A percentile compares a stretch with the other conserved stretches of the same genome.
phyloP scores from a whole-genome alignment of 2,329 filamentous ascomycete genomes.

The Thermomyces lanuginosus region DNA sequence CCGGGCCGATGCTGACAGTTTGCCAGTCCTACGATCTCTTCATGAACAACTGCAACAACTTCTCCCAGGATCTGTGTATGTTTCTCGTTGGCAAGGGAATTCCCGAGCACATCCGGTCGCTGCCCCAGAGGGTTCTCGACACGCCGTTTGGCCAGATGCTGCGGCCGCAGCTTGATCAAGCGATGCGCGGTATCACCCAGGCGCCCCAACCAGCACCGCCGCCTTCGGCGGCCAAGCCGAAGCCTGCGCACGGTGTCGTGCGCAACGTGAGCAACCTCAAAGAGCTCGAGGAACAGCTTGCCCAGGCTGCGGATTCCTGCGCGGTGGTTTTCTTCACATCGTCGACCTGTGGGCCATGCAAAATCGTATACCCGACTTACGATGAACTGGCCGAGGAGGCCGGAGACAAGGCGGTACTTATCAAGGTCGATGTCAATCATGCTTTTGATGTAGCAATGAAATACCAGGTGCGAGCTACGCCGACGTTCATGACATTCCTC shows the following conservation, averaged over 20 bases:
- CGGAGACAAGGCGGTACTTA: conserved; percentile 49
- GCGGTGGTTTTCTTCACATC: conserved; percentile 88
- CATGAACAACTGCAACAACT: conserved; percentile 93
- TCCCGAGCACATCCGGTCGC: conserved; percentile 66
- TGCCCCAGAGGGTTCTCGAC: conserved; percentile 70
- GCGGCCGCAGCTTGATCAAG: conserved; percentile 53
- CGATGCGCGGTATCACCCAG: conserved; percentile 47
- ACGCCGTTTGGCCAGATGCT: conserved; percentile 83
- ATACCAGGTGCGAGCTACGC: conserved; percentile 59
- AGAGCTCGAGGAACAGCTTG: conserved; percentile 46
- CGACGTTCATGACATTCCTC: conserved; percentile 76
- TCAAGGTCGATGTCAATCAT: conserved; percentile 66
- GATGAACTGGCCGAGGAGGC: conserved; percentile 63
- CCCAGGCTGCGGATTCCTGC: conserved; percentile 46
- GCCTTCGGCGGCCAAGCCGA: conserved; percentile 7
- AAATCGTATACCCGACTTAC: conserved; percentile 63
- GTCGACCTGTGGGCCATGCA: conserved; percentile 71
- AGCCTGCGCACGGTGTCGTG: conserved; percentile 33
- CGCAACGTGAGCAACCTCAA: conserved; percentile 42
- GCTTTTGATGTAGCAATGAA: conserved; percentile 47
- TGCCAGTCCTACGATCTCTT: conserved; percentile 70
- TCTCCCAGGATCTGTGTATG: conserved; percentile 78
- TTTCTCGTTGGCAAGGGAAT: conserved; percentile 82
- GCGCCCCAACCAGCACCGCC: conserved; percentile 26
- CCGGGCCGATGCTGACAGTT: background rate